phyloP scores from a whole-genome alignment of 2,329 filamentous ascomycete genomes.

The Colletotrichum sp. region DNA sequence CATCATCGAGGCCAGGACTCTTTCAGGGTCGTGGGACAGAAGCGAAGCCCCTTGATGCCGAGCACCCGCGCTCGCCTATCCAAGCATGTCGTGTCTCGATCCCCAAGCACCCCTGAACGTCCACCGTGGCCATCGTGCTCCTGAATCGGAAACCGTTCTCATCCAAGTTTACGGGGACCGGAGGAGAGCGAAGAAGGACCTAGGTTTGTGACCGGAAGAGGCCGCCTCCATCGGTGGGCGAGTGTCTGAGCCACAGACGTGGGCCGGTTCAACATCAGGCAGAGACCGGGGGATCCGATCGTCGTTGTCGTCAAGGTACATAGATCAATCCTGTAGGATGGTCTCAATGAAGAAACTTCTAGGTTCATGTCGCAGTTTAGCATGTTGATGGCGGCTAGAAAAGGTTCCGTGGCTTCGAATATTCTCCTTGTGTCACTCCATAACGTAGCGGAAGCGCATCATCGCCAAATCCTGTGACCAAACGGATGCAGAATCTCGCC shows the following conservation, averaged over 20 bases:
- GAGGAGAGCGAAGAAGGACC: not conserved
- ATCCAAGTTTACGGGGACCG: not conserved
- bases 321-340: not conserved
- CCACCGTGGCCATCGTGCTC: not conserved
- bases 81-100: slow-evolving; percentile 6
- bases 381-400: not conserved
- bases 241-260: slow-evolving; percentile 7
- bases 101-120: not conserved
- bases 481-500: not conserved
- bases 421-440: not conserved
- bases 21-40: not conserved
- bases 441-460: not conserved
- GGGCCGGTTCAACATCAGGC: not conserved
- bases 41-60: not conserved
- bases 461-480: not conserved
- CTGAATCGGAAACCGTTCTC: not conserved
- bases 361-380: not conserved
- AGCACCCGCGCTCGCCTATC: not conserved
- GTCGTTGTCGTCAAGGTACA: not conserved
- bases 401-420: not conserved
- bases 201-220: not conserved
- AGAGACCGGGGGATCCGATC: not conserved
- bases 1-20: not conserved
- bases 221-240: not conserved
- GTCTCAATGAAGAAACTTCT: not conserved